Base-by-base conservation (phyloP, 1,284 basidiomycete species). In the Apiotrichum sp. region DNA sequence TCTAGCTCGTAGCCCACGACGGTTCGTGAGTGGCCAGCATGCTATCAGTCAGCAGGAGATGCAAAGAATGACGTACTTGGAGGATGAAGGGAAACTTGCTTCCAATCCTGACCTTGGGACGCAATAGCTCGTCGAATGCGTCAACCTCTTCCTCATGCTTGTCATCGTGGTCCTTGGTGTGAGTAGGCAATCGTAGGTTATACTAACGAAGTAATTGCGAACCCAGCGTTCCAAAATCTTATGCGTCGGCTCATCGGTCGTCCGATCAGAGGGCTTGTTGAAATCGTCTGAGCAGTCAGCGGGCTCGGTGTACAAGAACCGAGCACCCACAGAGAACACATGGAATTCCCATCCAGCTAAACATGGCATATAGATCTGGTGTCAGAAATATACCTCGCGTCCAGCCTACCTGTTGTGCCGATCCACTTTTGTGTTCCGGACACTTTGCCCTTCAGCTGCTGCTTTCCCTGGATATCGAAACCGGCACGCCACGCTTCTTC, bases 21-120 rank as follows among this genome's bases (percentile, higher is more conserved):
- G 1, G 85, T 86, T n/a, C 87, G 77, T 13, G 90, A 93, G 75
- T 93, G 90, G 0, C 89, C 88, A 4, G 80, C 70, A 64, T 89
- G 84, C 78, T 93, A 84, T 44, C 22, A 9, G 42, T 58, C 48
- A 61, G 54, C 55, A 35, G 14, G 22, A 22, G 22, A 22, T 22
- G 22, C 22, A 22, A 22, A 22, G 22, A 22, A 22, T 22, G 3
- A 13, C 13, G 54, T 43, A 77, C 77, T 62, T 79, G 78, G 45
- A 93, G 77, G 40, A 93, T 84, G 16, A 93, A 66, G 4, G 90
- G 90, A 80, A 89, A 84, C 32, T 64, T 80, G 83, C 36, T 81
- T 70, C 1, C 85, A 34, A 79, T 71, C 4, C 78, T 65, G 8
- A 92, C 64, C 5, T 45, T 34, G 5, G 62, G 47, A 1, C 58